A percentile compares a stretch with the other conserved stretches of the same genome.
Evolutionary conservation across 768 basidiomycete genomes (phyloP).

Genomic region (Auriculariales sp.): DNA sequence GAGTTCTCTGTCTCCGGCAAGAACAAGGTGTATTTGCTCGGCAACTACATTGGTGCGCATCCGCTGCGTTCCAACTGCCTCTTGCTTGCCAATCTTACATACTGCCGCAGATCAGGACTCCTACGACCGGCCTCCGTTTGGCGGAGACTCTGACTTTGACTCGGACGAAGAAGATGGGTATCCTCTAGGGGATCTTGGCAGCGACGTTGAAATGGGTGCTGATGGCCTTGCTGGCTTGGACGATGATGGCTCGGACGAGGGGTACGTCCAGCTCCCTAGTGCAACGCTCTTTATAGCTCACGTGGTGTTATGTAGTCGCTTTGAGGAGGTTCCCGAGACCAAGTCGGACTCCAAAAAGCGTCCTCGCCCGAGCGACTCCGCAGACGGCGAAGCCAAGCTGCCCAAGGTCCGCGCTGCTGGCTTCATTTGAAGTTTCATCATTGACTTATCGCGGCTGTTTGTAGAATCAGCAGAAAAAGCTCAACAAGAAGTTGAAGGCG

Average conservation of each 20-base stretch:
- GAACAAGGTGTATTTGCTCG: conserved; percentile 10
- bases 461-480: conserved; percentile 20
- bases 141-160: not conserved
- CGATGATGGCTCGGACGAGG: conserved; percentile 20
- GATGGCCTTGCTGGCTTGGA: conserved; percentile 11
- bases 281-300: conserved; percentile 1
- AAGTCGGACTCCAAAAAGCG: conserved; percentile 39
- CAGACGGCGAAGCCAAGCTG: conserved; percentile 17
- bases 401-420: no score
- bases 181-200: conserved; percentile 13
- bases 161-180: not conserved
- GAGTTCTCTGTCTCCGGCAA: conserved; percentile 22
- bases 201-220: conserved; percentile 18
- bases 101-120: not conserved
- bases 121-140: conserved; percentile 1
- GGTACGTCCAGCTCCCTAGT: conserved; percentile 20
- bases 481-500: conserved; percentile 5
- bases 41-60: conserved; percentile 16
- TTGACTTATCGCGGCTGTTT: no score
- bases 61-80: conserved; percentile 22
- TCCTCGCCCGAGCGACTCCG: conserved; percentile 37
- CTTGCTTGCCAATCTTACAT: not conserved
- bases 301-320: conserved; percentile 38
- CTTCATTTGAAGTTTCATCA: no score
- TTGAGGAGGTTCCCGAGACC: conserved; percentile 52